Percentiles rank a stretch among this genome's conserved stretches.
These are phyloP conservation scores for Debaryomyces singareniensis DNA, from an alignment of 1,139 yeast genomes.

Conservation along the genomic window DNA sequence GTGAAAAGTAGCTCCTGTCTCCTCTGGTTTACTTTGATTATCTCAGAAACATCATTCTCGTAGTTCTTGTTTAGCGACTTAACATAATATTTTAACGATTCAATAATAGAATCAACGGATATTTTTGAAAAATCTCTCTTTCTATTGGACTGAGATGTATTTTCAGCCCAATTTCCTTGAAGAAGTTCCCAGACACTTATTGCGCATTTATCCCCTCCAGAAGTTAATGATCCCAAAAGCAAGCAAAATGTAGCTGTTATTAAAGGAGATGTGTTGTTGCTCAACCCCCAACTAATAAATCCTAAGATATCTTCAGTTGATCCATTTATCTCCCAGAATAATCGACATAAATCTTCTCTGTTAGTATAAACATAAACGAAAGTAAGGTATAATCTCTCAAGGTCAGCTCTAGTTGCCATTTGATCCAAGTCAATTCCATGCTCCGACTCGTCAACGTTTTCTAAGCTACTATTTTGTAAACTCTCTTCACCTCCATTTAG, in stretches of 20 bases:
- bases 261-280: conserved; percentile 69
- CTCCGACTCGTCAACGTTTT: conserved; percentile 6
- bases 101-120: conserved; percentile 56
- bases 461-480: conserved; percentile 6
- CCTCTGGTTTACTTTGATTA: conserved; percentile 26
- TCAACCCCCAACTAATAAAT: conserved; percentile 82
- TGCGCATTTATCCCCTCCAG: conserved; percentile 50
- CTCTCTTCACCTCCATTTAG: conserved; percentile 2
- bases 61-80: conserved; percentile 42
- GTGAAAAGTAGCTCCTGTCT: conserved; percentile 33
- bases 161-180: conserved; percentile 21
- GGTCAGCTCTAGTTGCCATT: conserved; percentile 67
- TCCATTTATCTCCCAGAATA: conserved; percentile 71
- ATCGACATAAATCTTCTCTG: conserved; percentile 50
- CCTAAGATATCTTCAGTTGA: conserved; percentile 45
- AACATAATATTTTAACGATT: conserved; percentile 51
- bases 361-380: conserved; percentile 63
- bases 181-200: conserved; percentile 37
- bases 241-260: conserved; percentile 80
- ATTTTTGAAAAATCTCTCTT: conserved; percentile 40
- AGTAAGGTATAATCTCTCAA: conserved; percentile 81
- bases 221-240: conserved; percentile 68
- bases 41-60: conserved; percentile 29
- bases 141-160: conserved; percentile 13
- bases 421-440: conserved; percentile 39